phyloP scores from a whole-genome alignment of 441 rosid species.

The Gossypium davidsonii region DNA sequence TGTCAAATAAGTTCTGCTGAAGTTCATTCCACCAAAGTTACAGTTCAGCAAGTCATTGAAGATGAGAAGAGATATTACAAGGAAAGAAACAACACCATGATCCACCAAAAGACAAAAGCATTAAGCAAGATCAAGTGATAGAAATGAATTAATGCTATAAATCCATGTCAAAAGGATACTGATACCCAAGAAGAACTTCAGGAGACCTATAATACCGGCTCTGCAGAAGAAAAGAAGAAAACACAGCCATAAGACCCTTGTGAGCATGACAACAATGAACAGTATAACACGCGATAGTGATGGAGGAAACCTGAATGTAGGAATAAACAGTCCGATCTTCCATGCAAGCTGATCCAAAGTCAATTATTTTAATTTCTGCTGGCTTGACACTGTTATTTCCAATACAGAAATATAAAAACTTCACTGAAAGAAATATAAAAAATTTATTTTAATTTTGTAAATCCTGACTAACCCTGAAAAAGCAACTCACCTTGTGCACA shows the following conservation, averaged over 20 bases:
- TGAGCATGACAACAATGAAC: conserved; percentile 15
- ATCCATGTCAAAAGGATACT: conserved; percentile 62
- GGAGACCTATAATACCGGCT: conserved; percentile 99
- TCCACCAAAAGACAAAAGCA: background rate
- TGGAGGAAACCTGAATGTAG: conserved; percentile 78
- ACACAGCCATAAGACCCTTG: conserved; percentile 13
- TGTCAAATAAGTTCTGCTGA: background rate
- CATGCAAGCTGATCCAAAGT: conserved; percentile 99
- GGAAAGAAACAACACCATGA: background rate
- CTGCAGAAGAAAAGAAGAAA: conserved; percentile 46
- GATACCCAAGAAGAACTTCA: conserved; percentile 97
- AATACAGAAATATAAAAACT: conserved; percentile 23
- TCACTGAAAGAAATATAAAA: conserved; percentile 14
- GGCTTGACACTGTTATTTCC: conserved; percentile 69
- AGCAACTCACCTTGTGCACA: conserved; percentile 74
- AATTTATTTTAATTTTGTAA: conserved; percentile 4
- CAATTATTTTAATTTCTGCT: conserved; percentile 93
- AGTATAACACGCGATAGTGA: conserved; percentile 2
- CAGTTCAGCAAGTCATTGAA: background rate
- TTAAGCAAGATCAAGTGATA: background rate
- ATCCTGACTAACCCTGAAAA: conserved; percentile 16
- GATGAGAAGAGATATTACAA: background rate
- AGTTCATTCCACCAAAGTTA: conserved; percentile 8
- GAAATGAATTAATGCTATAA: conserved; percentile 5
- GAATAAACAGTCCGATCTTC: conserved; percentile 99